Evolutionary conservation across 371 early-diverging fungal species (phyloP).

Genomic region (Haplosporangium sp.): DNA sequence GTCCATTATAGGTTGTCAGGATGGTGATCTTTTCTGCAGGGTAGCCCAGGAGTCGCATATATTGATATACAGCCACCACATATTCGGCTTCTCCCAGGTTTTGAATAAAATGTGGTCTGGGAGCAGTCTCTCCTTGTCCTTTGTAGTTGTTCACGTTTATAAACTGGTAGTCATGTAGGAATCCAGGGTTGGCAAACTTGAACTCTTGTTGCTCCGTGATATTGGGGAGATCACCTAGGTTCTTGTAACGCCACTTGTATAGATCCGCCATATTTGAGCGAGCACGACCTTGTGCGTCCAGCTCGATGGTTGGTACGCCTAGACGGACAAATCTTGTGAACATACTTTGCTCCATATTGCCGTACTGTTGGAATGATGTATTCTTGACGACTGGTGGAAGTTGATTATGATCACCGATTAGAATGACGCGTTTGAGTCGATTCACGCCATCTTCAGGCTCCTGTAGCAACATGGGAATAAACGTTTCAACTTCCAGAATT

Average conservation of each 20-base stretch:
- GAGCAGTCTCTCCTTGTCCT: constrained; percentile 87
- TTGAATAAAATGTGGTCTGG: constrained; percentile 82
- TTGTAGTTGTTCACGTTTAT: constrained; percentile 84
- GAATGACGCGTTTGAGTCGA: constrained; percentile 86
- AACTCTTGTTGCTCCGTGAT: constrained; percentile 58
- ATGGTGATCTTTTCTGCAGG: constrained; percentile 89
- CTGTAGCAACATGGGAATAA: constrained; percentile 93
- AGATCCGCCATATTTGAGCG: constrained; percentile 84
- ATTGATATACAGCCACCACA: constrained; percentile 92
- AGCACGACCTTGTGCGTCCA: constrained; percentile 87
- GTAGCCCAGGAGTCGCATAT: constrained; percentile 95
- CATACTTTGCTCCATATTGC: constrained; percentile 92
- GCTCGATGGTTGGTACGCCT: constrained; percentile 86
- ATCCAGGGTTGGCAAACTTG: constrained; percentile 84
- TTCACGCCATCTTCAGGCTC: constrained; percentile 68
- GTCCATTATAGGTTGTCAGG: constrained; percentile 96
- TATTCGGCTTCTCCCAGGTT: constrained; percentile 98
- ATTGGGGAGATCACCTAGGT: constrained; percentile 71
- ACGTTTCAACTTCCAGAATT: constrained; percentile 95
- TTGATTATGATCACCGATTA: constrained; percentile 98
- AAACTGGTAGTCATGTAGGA: constrained; percentile 85
- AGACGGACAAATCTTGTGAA: constrained; percentile 91
- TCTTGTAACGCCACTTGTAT: constrained; percentile 85
- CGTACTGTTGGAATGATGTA: constrained; percentile 82
- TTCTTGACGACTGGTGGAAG: constrained; percentile 94